phyloP scores from a whole-genome alignment of 805 yeast genomes.

The Candida broadrunensis region DNA sequence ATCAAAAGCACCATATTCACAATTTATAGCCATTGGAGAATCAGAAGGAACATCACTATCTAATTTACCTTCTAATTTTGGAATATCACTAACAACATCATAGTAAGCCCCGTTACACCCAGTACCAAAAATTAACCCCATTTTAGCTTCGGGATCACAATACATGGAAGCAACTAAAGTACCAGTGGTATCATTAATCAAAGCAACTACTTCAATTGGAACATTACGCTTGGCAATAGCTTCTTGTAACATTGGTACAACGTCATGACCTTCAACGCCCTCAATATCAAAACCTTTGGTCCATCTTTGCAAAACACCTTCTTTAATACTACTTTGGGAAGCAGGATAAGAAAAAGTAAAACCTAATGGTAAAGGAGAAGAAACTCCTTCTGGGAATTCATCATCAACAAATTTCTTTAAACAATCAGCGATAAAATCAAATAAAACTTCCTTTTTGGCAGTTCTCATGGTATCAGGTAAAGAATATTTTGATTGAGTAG shows the following conservation, averaged over 20 bases:
- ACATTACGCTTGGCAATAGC: slow-evolving; percentile 63
- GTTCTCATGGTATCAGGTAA: slow-evolving; percentile 78
- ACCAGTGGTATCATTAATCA: slow-evolving; percentile 96
- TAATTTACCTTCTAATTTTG: slow-evolving; percentile 73
- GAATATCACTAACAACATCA: slow-evolving; percentile 69
- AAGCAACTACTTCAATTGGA: slow-evolving; percentile 85
- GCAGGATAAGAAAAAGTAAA: slow-evolving; percentile 95
- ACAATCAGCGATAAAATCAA: slow-evolving; percentile 83
- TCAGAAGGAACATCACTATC: slow-evolving; percentile 59
- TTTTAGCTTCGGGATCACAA: slow-evolving; percentile 80
- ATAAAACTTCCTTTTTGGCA: slow-evolving; percentile 71
- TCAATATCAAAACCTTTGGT: slow-evolving; percentile 95
- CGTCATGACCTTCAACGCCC: slow-evolving; percentile 92
- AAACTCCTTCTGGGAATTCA: slow-evolving; percentile 65
- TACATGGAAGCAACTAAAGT: slow-evolving; percentile 94
- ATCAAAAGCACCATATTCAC: slow-evolving; percentile 98
- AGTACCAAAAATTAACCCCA: slow-evolving; percentile 97
- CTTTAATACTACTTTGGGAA: slow-evolving; percentile 75
- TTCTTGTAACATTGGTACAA: slow-evolving; percentile 83
- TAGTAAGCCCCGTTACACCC: slow-evolving; percentile 97
- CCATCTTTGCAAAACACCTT: slow-evolving; percentile 91
- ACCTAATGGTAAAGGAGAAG: slow-evolving; percentile 70
- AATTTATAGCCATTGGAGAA: slow-evolving; percentile 90
- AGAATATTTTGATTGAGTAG: slow-evolving; percentile 80
- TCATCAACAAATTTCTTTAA: slow-evolving; percentile 67